Base-by-base conservation (phyloP, 805 yeast genomes). In the Isabelozyma rhagii region DNA sequence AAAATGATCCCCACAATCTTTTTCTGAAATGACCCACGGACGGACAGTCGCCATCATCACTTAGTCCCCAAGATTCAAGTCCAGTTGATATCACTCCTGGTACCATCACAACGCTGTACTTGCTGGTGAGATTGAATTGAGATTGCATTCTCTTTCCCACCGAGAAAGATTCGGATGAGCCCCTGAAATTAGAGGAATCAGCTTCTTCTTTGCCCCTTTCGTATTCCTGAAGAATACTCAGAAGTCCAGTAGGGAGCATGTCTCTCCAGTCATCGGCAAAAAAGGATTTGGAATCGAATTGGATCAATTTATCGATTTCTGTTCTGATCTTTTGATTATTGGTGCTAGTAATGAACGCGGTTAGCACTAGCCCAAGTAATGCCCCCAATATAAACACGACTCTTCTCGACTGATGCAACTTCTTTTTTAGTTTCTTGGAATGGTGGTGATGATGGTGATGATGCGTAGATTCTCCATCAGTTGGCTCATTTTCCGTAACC, bases 21-120 rank as follows among this genome's bases (percentile, higher is more conserved):
- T 91, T 92, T 46, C 99, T 77, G 71, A 93, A 94, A 66, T 93
- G 96, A 8, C 84, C 78, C 51, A 84, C 81, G 39, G 90, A 80
- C 4, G 96, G 94, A 65, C 99, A 94, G 6, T 84, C 94, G 8
- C 75, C 76, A 2, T 74, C 80, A 5, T 85, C 79, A 9, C 91
- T 91, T 2, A 89, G 73, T 0, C 96, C 86, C 99, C 99, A 94
- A 45, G 91, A 84, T 67, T 94, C 99, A 38, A 94, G 75, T 4
- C 97, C 97, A 0, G 98, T 92, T 29, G 97, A 88, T 48, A 89
- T 89, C 11, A 93, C 97, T 3, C 99, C 99, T 0, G 99, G 99
- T 15, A 94, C 89, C 84, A 94, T 80, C 3, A 94, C 80, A 11
- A 94, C 96, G 6, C 96, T 96, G 66, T 82, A 78, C 54, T 87